Conservation (phyloP, 352 stramenopile species). For the Phytophthora brassicae region DNA sequence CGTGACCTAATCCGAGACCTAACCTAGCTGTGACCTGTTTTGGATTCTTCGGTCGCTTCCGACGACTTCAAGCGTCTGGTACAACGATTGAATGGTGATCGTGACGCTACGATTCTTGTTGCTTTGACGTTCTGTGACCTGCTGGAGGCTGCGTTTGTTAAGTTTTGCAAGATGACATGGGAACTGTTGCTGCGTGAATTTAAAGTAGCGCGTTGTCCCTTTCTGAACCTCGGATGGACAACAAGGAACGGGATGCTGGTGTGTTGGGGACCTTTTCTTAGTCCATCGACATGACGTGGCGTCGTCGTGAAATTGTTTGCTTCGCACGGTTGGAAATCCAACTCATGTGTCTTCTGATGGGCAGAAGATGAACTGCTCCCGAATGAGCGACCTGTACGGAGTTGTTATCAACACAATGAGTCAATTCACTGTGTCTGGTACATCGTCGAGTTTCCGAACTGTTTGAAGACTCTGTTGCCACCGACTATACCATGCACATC, state of each 20-base stretch:
- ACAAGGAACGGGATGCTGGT: neutral
- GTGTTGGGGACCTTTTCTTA: slow-evolving; percentile 1
- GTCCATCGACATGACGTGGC: slow-evolving; percentile 4
- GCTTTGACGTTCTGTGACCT: slow-evolving; percentile 4
- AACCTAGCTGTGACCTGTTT: no score
- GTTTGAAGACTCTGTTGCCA: neutral
- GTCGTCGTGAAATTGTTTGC: neutral
- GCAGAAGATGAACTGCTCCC: neutral
- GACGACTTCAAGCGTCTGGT: neutral
- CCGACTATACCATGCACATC: slow-evolving; percentile 6
- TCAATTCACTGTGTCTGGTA: slow-evolving; percentile 9
- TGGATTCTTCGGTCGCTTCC: neutral
- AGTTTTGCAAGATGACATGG: slow-evolving; percentile 1
- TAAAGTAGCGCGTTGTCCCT: neutral
- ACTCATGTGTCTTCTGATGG: neutral
- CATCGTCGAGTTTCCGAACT: slow-evolving; percentile 1
- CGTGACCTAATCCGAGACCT: no score
- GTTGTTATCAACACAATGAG: slow-evolving; percentile 2
- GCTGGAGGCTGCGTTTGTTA: neutral
- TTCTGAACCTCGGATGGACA: slow-evolving; percentile 11
- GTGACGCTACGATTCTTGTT: neutral
- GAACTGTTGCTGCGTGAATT: neutral
- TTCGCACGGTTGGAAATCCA: neutral
- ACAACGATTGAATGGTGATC: neutral
- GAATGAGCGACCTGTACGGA: neutral